These are phyloP conservation scores for Fusarium newnesense DNA, from an alignment of 2,329 filamentous ascomycete genomes.

Conservation along the genomic window DNA sequence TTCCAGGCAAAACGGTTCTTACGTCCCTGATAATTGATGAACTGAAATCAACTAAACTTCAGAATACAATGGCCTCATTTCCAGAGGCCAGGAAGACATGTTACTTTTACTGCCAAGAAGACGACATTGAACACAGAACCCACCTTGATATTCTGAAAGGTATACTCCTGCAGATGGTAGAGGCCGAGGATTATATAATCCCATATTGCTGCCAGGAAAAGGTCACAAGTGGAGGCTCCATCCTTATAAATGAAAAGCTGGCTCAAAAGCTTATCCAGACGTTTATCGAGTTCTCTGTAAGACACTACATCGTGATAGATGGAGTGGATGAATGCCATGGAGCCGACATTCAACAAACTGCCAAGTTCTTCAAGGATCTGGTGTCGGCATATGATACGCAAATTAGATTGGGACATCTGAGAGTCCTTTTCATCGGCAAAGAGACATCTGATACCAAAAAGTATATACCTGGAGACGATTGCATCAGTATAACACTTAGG, in stretches of 20 bases:
- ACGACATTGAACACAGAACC: neutral
- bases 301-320: slow-evolving; percentile 10
- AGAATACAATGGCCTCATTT: fast-evolving
- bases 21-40: neutral
- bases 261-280: neutral
- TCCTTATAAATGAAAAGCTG: neutral
- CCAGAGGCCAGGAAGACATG: neutral
- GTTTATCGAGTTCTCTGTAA: neutral
- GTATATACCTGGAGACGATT: neutral
- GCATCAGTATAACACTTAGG: neutral
- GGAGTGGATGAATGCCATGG: neutral
- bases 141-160: neutral
- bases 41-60: neutral
- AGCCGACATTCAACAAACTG: neutral
- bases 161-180: neutral
- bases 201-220: slow-evolving; percentile 7
- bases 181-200: neutral
- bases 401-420: neutral
- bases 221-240: neutral
- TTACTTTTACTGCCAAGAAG: slow-evolving; percentile 14
- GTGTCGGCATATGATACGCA: neutral
- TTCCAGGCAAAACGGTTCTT: neutral
- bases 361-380: neutral
- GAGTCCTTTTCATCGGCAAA: slow-evolving; percentile 3
- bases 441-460: neutral